Conservation (phyloP, 257 asterid species). For the Plantago elongata region DNA sequence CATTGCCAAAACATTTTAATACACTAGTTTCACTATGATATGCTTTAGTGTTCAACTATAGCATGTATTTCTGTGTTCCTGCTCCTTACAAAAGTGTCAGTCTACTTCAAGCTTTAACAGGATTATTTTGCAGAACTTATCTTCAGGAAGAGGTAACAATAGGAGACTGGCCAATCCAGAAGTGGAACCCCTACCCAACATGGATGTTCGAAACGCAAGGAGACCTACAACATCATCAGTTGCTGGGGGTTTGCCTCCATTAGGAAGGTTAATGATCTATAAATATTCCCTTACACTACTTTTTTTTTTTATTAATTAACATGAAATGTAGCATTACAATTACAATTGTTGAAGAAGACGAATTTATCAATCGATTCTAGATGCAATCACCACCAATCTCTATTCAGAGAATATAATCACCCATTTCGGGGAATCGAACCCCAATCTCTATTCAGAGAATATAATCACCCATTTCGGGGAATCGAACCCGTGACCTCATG, state of each 20-base stretch:
- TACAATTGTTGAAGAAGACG: no score
- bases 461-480: no score
- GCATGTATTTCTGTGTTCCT: slow-evolving; percentile 1
- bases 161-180: slow-evolving; percentile 63
- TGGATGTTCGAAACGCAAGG: slow-evolving; percentile 62
- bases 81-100: slow-evolving; percentile 10
- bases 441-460: no score
- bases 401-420: no score
- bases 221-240: slow-evolving; percentile 77
- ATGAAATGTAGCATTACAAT: no score
- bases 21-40: no score
- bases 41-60: not conserved
- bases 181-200: slow-evolving; percentile 48
- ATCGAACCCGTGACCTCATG: no score
- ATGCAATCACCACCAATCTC: no score
- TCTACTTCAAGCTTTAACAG: slow-evolving; percentile 10
- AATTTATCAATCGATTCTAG: no score
- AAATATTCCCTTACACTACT: not conserved
- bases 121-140: slow-evolving; percentile 57
- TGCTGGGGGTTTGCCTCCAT: slow-evolving; percentile 92
- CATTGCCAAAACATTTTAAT: no score
- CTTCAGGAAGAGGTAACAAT: slow-evolving; percentile 76
- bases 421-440: no score
- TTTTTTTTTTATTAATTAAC: no score
- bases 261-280: slow-evolving; percentile 65